Percentiles rank a stretch among this genome's conserved stretches.
These are phyloP conservation scores for Agarophyton chilense DNA, from an alignment of 23 red algal genomes.

Conservation along the genomic window DNA sequence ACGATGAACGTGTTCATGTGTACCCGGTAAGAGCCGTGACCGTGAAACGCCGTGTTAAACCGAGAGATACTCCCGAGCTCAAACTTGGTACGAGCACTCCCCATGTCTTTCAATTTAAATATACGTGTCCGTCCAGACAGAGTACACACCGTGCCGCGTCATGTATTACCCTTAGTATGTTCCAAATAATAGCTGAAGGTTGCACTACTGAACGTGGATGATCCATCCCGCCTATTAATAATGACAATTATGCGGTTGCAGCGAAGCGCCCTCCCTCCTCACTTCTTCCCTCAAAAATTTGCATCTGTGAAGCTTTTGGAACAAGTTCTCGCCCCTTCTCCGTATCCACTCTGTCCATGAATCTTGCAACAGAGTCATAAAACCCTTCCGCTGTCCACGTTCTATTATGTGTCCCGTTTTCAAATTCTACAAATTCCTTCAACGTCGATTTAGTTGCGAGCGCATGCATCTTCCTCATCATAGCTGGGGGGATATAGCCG, in stretches of 20 bases:
- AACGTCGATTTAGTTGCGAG: conserved; percentile 44
- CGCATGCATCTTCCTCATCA: conserved; percentile 93
- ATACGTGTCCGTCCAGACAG: too few species aligned
- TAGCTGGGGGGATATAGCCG: conserved; percentile 87
- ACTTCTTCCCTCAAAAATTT: not conserved
- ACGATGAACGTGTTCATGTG: too few species aligned
- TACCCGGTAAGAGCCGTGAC: too few species aligned
- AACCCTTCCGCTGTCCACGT: conserved; percentile 90
- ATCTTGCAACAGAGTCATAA: conserved; percentile 66
- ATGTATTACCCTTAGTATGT: too few species aligned
- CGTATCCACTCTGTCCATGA: conserved; percentile 68
- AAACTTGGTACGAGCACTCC: too few species aligned
- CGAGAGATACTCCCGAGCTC: too few species aligned
- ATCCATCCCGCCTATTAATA: too few species aligned
- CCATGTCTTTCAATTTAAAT: not conserved
- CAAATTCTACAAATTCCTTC: conserved; percentile 86
- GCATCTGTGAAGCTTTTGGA: not conserved
- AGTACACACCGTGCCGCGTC: too few species aligned
- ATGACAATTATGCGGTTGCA: not conserved
- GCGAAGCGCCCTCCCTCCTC: not conserved
- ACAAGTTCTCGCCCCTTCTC: not conserved
- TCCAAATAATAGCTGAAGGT: too few species aligned
- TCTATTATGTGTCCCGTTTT: conserved; percentile 87
- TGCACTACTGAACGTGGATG: too few species aligned
- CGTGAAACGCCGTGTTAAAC: too few species aligned